Percentiles rank a stretch among this genome's conserved stretches.
These are phyloP conservation scores for Leccinum rimulosum DNA, from an alignment of 768 basidiomycete genomes.

Conservation along the genomic window DNA sequence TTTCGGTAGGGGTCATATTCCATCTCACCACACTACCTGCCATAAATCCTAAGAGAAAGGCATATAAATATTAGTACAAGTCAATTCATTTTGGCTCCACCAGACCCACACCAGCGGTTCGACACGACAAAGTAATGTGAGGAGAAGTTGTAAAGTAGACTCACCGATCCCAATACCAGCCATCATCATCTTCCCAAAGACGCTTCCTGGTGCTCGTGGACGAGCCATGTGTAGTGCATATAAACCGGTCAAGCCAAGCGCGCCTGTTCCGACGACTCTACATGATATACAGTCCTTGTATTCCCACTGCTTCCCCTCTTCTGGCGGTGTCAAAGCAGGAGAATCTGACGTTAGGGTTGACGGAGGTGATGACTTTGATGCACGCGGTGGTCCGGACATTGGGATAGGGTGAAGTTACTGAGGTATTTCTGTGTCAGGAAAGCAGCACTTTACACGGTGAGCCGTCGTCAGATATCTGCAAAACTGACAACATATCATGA, in stretches of 20 bases:
- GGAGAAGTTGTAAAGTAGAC: no score
- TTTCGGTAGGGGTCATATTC: no score
- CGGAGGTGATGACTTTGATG: constrained; percentile 1
- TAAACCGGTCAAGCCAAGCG: constrained; percentile 58
- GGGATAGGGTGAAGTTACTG: not conserved
- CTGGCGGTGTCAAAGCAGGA: not conserved
- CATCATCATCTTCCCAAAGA: constrained; percentile 58
- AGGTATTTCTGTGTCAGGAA: not conserved
- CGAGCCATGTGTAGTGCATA: constrained; percentile 70
- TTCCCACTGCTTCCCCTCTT: constrained; percentile 11
- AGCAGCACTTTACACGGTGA: no score
- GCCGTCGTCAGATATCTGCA: no score
- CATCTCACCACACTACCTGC: no score
- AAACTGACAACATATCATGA: no score
- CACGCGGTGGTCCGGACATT: constrained; percentile 23
- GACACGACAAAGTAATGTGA: no score
- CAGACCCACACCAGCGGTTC: not conserved
- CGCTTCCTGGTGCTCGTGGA: constrained; percentile 57
- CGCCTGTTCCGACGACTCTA: constrained; percentile 62
- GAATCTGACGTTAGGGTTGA: constrained; percentile 1
- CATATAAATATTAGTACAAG: no score
- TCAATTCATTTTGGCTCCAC: not conserved
- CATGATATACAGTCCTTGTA: constrained; percentile 66
- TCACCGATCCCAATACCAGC: constrained; percentile 62
- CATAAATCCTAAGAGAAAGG: no score